These are phyloP conservation scores for Hymenoscyphus fructigenus DNA, from an alignment of 2,329 filamentous ascomycete species.

Conservation along the genomic window DNA sequence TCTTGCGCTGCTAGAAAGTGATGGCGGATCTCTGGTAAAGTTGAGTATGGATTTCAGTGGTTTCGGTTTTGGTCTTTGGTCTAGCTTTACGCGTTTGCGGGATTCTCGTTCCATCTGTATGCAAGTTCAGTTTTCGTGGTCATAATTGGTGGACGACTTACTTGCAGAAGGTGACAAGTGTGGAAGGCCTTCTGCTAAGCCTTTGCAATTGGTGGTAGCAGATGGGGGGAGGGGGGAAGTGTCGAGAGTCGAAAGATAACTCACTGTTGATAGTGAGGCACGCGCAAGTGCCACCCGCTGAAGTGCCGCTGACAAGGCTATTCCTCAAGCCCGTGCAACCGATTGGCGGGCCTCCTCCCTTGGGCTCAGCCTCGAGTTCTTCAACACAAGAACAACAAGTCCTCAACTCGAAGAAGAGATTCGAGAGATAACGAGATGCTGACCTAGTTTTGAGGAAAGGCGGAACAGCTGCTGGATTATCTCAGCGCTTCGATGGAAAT, in stretches of 20 bases:
- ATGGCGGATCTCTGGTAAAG: background rate
- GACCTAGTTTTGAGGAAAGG: too few relatives aligned
- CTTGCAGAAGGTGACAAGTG: background rate
- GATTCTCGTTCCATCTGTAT: constrained; percentile 15
- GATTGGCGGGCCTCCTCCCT: background rate
- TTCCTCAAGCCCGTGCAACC: background rate
- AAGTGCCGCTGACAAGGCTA: background rate
- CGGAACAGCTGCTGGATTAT: too few relatives aligned
- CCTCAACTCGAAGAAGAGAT: too few relatives aligned
- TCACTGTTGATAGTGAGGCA: constrained; percentile 10
- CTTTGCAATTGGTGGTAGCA: background rate
- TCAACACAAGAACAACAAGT: too few relatives aligned
- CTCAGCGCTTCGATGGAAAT: too few relatives aligned
- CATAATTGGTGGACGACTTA: constrained; percentile 4
- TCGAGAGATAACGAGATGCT: too few relatives aligned
- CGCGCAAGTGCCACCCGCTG: background rate
- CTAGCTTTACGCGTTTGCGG: constrained; percentile 8
- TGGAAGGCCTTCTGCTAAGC: background rate
- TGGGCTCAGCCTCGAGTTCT: background rate
- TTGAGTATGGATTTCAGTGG: background rate
- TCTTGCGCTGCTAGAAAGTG: background rate
- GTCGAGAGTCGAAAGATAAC: background rate
- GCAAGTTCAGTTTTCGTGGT: constrained; percentile 8
- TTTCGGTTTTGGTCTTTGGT: constrained; percentile 1
- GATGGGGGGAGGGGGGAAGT: background rate